Percentiles rank a stretch among this genome's conserved stretches.
phyloP scores from a whole-genome alignment of 148 eudicot species.

The Silene conica region DNA sequence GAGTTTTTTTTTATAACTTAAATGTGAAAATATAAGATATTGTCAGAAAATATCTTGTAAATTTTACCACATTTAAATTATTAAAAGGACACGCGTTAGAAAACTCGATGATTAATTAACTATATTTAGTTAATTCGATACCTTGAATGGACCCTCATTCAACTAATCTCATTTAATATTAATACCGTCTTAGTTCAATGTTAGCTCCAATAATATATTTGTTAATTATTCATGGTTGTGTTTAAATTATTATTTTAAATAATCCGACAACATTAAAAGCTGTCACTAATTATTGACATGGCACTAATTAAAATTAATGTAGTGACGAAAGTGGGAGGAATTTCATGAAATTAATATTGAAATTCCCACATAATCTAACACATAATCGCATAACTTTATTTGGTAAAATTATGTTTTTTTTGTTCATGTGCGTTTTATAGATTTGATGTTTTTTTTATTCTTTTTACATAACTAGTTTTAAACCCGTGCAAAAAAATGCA shows the following conservation, averaged over 20 bases:
- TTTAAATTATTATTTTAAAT: not conserved
- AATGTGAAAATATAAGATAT: too few relatives aligned
- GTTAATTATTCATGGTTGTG: not conserved
- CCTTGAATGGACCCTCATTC: constrained; percentile 16
- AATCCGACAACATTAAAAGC: not conserved
- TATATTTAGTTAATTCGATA: not conserved
- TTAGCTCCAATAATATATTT: constrained; percentile 1
- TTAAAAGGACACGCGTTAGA: too few relatives aligned
- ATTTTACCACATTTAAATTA: too few relatives aligned
- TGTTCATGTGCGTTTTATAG: not conserved
- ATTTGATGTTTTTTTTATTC: too few relatives aligned
- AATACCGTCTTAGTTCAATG: constrained; percentile 9
- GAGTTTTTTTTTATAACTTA: too few relatives aligned
- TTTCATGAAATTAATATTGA: not conserved
- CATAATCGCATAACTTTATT: not conserved
- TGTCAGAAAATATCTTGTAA: too few relatives aligned
- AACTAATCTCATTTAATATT: not conserved
- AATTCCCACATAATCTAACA: constrained; percentile 19
- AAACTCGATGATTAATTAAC: not conserved
- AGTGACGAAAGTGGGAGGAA: not conserved
- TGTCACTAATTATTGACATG: not conserved
- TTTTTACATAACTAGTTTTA: too few relatives aligned
- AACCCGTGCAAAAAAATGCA: too few relatives aligned
- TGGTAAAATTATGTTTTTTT: not conserved
- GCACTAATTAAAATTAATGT: not conserved